Percentiles rank a stretch among this genome's conserved stretches.
Conservation (phyloP, 805 yeast genomes). For the Suhomyces prunicola region DNA sequence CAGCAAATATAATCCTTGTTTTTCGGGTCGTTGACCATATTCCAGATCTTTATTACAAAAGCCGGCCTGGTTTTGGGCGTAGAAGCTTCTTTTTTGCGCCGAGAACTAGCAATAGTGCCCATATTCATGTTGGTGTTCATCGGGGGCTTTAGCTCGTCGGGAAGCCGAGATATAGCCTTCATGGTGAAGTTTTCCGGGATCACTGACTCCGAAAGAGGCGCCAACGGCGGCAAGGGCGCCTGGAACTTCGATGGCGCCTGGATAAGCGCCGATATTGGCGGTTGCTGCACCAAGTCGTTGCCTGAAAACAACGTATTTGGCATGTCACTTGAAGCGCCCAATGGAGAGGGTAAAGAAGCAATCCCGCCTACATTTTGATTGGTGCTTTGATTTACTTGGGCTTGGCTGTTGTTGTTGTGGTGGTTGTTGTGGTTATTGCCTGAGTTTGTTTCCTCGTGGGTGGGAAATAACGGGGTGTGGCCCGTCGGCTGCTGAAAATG, state of each 20-base stretch:
- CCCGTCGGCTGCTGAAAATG: slow-evolving; percentile 4
- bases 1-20: slow-evolving; percentile 76
- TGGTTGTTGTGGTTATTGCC: background rate
- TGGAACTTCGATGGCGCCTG: slow-evolving; percentile 7
- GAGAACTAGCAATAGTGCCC: slow-evolving; percentile 12
- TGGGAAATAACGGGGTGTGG: background rate
- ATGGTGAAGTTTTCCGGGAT: slow-evolving; percentile 20
- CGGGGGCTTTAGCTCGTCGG: slow-evolving; percentile 1
- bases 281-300: background rate
- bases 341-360: background rate
- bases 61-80: slow-evolving; percentile 71
- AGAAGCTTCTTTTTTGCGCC: slow-evolving; percentile 26
- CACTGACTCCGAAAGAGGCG: slow-evolving; percentile 29
- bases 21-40: slow-evolving; percentile 81
- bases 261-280: background rate
- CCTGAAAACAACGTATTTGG: background rate
- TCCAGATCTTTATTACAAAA: slow-evolving; percentile 91
- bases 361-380: too few species aligned
- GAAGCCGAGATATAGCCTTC: slow-evolving; percentile 12
- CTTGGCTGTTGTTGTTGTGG: background rate
- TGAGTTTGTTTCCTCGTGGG: background rate
- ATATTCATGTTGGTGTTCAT: background rate
- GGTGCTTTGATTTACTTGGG: too few species aligned
- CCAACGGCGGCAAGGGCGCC: slow-evolving; percentile 24
- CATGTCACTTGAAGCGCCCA: background rate